Base-by-base conservation (phyloP, 495 filamentous ascomycete species). In the Acidiella bohemica region DNA sequence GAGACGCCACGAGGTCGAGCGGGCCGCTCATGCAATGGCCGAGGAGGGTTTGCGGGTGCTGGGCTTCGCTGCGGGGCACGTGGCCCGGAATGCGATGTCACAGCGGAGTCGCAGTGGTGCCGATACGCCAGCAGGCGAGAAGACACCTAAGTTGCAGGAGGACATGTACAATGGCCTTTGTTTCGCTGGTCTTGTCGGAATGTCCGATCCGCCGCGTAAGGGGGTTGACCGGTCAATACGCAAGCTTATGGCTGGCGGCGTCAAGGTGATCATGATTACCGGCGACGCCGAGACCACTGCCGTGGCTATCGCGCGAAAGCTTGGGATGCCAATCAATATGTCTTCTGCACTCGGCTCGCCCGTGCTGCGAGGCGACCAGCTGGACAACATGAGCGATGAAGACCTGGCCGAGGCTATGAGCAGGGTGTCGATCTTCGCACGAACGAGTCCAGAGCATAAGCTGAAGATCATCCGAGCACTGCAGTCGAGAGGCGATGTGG, bases 211-310 rank as follows among this genome's bases (percentile, higher is more conserved):
- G 0, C 90, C 92, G 11, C 71, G 90, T 31, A 78, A 81, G 46
- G 84, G 83, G 31, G 90, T 96, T 4, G 80, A 85, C 50, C 79
- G 81, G 39, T 80, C 86, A 10, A 96, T 97, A 47, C 71, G 84
- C 48, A 80, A 83, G 27, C 64, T 97, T 38, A 90, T 96, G 80
- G 73, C 84, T 34, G 88, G 90, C 30, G 83, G 84, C 8, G 92
- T 97, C 36, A 84, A 84, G 52, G 80, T 96, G 23, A 93, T 96
- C 49, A 97, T 97, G 90, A 96, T 97, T 48, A 97, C 90, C 9
- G 90, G 90, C 41, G 90, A 97, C 59, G 78, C 90, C 11, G 83
- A 95, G 52, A 85, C 82, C 4, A 97, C 90, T 0, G 90, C 90
- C 11, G 66, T 94, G 27, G 90, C 90, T 1, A 93, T 96, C 54